Evolutionary conservation across 1,139 yeast genomes (phyloP), one percentile per base, ranked within the genome.

Genomic region (Kodamaea arcana): DNA sequence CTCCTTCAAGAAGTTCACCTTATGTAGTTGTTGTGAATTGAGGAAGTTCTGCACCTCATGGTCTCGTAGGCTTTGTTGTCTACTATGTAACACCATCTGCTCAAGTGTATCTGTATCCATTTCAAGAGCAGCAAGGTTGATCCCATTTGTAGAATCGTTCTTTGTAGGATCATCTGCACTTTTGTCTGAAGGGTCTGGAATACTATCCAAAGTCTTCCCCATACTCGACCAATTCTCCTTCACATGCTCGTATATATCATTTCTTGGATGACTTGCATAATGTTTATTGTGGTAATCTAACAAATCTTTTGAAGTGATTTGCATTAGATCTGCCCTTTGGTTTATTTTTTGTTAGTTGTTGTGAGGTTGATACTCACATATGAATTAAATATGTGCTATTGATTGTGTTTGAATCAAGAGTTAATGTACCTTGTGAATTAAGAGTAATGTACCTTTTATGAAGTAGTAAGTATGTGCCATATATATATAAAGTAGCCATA

Each of bases 1-100:
- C 35, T 62, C 66, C 21, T 48, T 36, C 16, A 50, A 32, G 34
- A 62, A 62, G 24, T 47, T 47, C 11, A 35, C 38, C 27, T 37
- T 43, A 34, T 61, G 66, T 4, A 38, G 34, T 28, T 44, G 35
- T 34, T 51, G 58, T 4, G 43, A 32, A 20, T 36, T 43, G 9
- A 54, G 9, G 36, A 46, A 60, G 9, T 44, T 44, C 28, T 47
- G 48, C 3, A 41, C 46, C 4, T 34, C 30, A 30, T 43, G 51
- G 20, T 46, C 44, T 11, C 43, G 40, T 17, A 39, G 24, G 2
- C 40, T 33, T 8, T 39, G 33, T 4, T 44, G 45, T 11, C 42
- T 28, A 17, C 40, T 37, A 11, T 32, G 29, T 6, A 33, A 31
- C 5, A 46, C n/a, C 9, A 34, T 23, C 12, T 24, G 26, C 11